Conservation (phyloP, 768 basidiomycete genomes). For the Tylopilus vinaceipallidus region DNA sequence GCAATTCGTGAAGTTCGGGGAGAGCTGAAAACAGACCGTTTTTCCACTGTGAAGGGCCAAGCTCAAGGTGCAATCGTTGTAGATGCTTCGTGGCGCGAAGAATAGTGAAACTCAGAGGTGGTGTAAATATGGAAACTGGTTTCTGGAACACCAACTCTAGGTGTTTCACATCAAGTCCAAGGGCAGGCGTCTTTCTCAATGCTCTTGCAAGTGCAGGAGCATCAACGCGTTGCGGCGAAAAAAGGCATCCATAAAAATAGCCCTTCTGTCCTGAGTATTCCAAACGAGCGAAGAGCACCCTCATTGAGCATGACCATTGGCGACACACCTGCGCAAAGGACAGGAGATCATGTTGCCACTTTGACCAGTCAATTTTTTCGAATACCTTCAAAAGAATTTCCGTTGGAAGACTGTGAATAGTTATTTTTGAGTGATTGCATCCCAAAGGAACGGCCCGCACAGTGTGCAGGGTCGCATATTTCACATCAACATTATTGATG, state of each 20-base stretch:
- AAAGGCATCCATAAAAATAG: rapidly evolving
- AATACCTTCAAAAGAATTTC: no score
- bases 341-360: no score
- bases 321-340: no score
- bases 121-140: neutral
- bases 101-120: neutral
- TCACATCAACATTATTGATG: neutral
- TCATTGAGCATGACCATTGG: no score
- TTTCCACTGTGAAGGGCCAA: neutral
- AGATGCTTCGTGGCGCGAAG: conserved; percentile 3
- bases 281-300: no score
- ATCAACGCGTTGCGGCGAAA: neutral
- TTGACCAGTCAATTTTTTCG: no score
- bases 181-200: neutral
- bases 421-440: no score
- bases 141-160: neutral
- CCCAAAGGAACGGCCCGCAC: no score
- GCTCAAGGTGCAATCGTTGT: neutral
- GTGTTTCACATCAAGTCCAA: neutral
- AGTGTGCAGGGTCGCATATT: no score
- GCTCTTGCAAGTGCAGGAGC: neutral
- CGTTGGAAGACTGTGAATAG: no score
- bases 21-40: neutral
- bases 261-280: neutral
- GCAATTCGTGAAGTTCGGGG: neutral